A percentile compares a stretch with the other conserved stretches of the same genome.
Evolutionary conservation across 441 rosid species (phyloP).

Genomic region (Breynia disticha): DNA sequence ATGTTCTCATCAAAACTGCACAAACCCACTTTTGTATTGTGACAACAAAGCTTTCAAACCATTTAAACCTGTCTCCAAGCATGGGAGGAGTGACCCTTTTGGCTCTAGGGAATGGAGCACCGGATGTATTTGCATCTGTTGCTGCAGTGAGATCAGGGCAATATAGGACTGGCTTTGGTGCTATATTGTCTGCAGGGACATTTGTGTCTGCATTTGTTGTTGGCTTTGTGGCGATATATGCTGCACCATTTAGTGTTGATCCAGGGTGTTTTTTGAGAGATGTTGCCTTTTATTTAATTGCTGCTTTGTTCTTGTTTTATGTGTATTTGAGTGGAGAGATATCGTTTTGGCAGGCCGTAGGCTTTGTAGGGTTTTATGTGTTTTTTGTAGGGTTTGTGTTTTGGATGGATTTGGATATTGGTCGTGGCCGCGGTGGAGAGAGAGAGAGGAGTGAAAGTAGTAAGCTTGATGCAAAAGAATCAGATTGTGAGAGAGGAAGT

Average conservation of each 20-base stretch:
- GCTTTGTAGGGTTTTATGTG: slow-evolving; percentile 69
- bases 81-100: slow-evolving; percentile 91
- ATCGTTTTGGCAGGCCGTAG: slow-evolving; percentile 82
- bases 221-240: slow-evolving; percentile 82
- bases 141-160: slow-evolving; percentile 81
- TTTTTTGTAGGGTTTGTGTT: slow-evolving; percentile 93
- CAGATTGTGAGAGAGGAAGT: slow-evolving; percentile 26
- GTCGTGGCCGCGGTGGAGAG: slow-evolving; percentile 7
- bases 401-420: slow-evolving; percentile 78
- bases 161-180: slow-evolving; percentile 82
- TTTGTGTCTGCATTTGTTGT: slow-evolving; percentile 90
- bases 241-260: slow-evolving; percentile 73
- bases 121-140: slow-evolving; percentile 81
- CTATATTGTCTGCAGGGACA: slow-evolving; percentile 82
- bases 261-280: slow-evolving; percentile 71
- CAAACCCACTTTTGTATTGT: slow-evolving; percentile 84
- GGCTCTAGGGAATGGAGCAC: slow-evolving; percentile 93
- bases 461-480: slow-evolving; percentile 12
- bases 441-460: slow-evolving; percentile 6
- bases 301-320: slow-evolving; percentile 62
- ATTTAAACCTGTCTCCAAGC: slow-evolving; percentile 64
- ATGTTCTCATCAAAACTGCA: slow-evolving; percentile 88
- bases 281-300: slow-evolving; percentile 67
- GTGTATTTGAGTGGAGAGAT: slow-evolving; percentile 96
- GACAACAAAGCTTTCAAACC: slow-evolving; percentile 74